These are phyloP conservation scores for Nicotiana sylvestris DNA, from an alignment of 257 asterid genomes.

Conservation along the genomic window DNA sequence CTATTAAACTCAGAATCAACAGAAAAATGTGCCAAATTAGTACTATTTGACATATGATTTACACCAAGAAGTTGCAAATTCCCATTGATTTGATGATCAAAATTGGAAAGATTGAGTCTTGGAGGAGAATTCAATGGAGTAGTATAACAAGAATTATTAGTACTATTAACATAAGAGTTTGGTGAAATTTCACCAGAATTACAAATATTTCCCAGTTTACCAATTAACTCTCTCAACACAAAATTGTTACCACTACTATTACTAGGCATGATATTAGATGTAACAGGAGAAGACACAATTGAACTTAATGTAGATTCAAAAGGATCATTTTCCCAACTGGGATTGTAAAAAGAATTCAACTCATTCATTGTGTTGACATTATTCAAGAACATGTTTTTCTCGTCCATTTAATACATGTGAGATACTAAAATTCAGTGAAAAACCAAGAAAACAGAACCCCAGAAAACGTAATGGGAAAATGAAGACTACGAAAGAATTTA, in stretches of 20 bases:
- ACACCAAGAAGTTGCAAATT: slow-evolving; percentile 13
- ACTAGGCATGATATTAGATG: slow-evolving; percentile 25
- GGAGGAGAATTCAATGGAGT: slow-evolving; percentile 84
- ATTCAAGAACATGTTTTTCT: slow-evolving; percentile 28
- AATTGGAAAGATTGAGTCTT: slow-evolving; percentile 48
- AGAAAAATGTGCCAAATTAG: slow-evolving; percentile 34
- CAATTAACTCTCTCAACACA: slow-evolving; percentile 63
- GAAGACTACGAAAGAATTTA: slow-evolving; percentile 8
- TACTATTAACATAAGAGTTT: slow-evolving; percentile 16
- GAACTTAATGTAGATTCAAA: slow-evolving; percentile 83
- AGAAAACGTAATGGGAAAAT: background rate
- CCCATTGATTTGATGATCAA: slow-evolving; percentile 37
- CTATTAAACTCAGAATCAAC: slow-evolving; percentile 63
- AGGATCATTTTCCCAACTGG: slow-evolving; percentile 60
- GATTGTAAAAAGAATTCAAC: slow-evolving; percentile 28
- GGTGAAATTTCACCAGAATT: slow-evolving; percentile 62
- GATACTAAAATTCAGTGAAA: background rate
- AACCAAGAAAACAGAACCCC: slow-evolving; percentile 6
- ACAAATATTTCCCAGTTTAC: slow-evolving; percentile 62
- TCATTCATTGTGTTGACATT: slow-evolving; percentile 17
- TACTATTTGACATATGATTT: background rate
- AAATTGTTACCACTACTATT: slow-evolving; percentile 28
- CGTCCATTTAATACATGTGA: slow-evolving; percentile 32
- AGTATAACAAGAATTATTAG: slow-evolving; percentile 50
- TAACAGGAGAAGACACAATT: slow-evolving; percentile 78